phyloP scores from a whole-genome alignment of 2,329 filamentous ascomycete species.

The Coniochaeta hoffmannii region DNA sequence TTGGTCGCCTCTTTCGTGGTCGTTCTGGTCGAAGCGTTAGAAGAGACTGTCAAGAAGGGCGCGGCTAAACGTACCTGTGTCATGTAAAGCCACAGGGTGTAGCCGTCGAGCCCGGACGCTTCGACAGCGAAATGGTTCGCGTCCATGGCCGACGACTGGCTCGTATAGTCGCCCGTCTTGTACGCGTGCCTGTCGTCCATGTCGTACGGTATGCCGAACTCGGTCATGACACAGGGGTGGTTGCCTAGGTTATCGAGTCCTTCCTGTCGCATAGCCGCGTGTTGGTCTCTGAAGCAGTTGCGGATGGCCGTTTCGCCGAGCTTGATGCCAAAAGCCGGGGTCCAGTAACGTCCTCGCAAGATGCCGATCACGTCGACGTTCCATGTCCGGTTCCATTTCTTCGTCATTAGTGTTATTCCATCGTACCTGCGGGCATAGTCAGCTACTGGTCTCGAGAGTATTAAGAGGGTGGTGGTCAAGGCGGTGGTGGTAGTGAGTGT shows the following conservation, averaged over 20 bases:
- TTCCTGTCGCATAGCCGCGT: constrained; percentile 75
- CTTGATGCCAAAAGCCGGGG: constrained; percentile 86
- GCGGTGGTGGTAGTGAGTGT: too few species aligned
- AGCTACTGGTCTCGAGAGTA: too few species aligned
- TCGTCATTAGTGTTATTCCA: constrained; percentile 91
- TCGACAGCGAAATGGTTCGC: constrained; percentile 93
- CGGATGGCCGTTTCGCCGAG: constrained; percentile 89
- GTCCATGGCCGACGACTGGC: constrained; percentile 86
- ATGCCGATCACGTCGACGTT: constrained; percentile 95
- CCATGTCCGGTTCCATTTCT: constrained; percentile 97
- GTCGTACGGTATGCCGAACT: constrained; percentile 97
- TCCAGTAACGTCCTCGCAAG: constrained; percentile 78
- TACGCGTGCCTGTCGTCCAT: constrained; percentile 98
- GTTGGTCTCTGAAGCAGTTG: constrained; percentile 85
- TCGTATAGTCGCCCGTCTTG: constrained; percentile 89
- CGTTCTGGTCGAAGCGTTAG: constrained; percentile 51
- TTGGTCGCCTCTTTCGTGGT: constrained; percentile 80
- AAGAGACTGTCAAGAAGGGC: background rate
- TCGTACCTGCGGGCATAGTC: too few species aligned
- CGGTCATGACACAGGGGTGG: constrained; percentile 83
- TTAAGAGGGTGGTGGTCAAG: too few species aligned
- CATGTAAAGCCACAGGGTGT: constrained; percentile 84
- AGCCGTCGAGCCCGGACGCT: constrained; percentile 74
- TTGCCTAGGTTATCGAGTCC: constrained; percentile 82
- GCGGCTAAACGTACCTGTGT: constrained; percentile 45